phyloP scores from a whole-genome alignment of 2,329 filamentous ascomycete genomes.

The Lojkania enalia region DNA sequence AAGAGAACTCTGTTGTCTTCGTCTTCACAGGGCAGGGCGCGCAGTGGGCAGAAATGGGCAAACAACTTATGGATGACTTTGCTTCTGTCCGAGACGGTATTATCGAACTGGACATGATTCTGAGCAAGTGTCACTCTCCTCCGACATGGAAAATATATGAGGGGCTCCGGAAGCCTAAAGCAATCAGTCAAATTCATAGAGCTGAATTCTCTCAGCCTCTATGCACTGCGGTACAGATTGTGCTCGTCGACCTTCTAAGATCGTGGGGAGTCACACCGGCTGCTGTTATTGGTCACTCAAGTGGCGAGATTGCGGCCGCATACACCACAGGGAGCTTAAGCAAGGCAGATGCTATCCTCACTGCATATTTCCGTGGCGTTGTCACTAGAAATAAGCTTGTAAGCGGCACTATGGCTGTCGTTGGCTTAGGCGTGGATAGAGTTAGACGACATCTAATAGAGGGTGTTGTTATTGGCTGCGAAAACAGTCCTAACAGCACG shows the following conservation, averaged over 20 bases:
- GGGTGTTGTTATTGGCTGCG: too few species aligned
- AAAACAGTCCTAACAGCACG: not conserved
- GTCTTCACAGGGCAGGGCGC: constrained; percentile 34
- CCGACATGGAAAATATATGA: constrained; percentile 16
- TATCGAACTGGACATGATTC: constrained; percentile 3
- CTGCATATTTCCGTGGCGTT: constrained; percentile 22
- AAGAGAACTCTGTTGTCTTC: constrained; percentile 11
- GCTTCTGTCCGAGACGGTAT: constrained; percentile 15
- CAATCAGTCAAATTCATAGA: constrained; percentile 10
- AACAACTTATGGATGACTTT: constrained; percentile 11
- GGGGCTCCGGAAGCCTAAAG: constrained; percentile 13
- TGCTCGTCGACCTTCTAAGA: constrained; percentile 15
- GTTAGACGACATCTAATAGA: not conserved
- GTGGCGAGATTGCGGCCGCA: constrained; percentile 48
- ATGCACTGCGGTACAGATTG: constrained; percentile 29
- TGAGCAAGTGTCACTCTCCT: not conserved
- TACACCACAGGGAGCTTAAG: constrained; percentile 39
- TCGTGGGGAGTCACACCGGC: constrained; percentile 15
- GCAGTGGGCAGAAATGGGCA: constrained; percentile 24
- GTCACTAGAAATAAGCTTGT: constrained; percentile 1
- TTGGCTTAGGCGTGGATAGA: not conserved
- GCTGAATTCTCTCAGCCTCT: constrained; percentile 27
- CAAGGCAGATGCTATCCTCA: constrained; percentile 18
- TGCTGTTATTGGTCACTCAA: constrained; percentile 44
- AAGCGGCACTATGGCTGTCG: not conserved